Percentiles rank a stretch among this genome's conserved stretches.
These are phyloP conservation scores for Phaeosphaeriaceae sp. DNA, from an alignment of 2,329 filamentous ascomycete genomes.

Conservation along the genomic window DNA sequence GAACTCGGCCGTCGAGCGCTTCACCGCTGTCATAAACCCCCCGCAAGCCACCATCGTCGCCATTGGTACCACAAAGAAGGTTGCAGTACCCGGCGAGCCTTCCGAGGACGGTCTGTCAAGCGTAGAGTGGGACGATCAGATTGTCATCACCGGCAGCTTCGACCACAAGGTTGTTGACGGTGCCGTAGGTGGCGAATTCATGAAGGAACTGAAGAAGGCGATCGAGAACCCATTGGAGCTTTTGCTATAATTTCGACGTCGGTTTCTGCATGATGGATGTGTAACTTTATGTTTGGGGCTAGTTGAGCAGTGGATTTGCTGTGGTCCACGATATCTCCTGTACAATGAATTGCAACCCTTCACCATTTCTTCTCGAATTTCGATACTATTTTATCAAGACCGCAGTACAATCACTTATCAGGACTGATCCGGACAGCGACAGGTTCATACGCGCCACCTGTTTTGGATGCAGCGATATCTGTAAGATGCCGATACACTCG, in stretches of 20 bases:
- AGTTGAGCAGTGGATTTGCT: constrained; percentile 5
- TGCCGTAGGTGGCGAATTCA: constrained; percentile 94
- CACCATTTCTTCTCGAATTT: constrained; percentile 5
- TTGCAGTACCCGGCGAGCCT: constrained; percentile 81
- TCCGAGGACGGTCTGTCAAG: constrained; percentile 74
- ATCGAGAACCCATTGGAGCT: constrained; percentile 97
- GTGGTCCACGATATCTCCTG: constrained; percentile 26
- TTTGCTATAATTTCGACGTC: constrained; percentile 67
- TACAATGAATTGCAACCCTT: constrained; percentile 38
- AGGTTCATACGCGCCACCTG: no score
- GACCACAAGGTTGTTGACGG: constrained; percentile 99
- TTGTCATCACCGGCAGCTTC: constrained; percentile 91
- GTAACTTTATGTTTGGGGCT: constrained; percentile 29
- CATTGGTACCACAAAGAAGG: constrained; percentile 94
- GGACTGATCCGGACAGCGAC: no score
- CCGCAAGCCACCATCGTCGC: constrained; percentile 95
- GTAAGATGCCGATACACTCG: no score
- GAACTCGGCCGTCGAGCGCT: constrained; percentile 94
- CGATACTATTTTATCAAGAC: no score
- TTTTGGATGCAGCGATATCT: no score
- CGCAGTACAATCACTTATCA: no score
- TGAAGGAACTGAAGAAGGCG: constrained; percentile 95
- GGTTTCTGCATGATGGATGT: constrained; percentile 16
- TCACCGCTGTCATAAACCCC: constrained; percentile 99
- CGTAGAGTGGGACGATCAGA: constrained; percentile 96